A percentile compares a stretch with the other conserved stretches of the same genome.
Conservation (phyloP, 2,329 filamentous ascomycete species). For the Aspergillus nomiae region DNA sequence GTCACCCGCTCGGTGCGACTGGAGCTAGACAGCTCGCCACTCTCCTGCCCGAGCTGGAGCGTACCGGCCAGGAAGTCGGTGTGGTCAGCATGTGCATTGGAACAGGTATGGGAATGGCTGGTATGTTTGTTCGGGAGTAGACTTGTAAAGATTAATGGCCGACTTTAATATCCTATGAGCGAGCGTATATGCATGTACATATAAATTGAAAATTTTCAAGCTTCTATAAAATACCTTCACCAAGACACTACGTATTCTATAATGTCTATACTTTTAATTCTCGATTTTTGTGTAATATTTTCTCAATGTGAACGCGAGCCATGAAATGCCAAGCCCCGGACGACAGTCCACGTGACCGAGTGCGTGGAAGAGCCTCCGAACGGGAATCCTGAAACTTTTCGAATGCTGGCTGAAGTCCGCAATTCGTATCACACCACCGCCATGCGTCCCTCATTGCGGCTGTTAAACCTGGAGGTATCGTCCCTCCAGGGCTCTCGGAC, state of each 20-base stretch:
- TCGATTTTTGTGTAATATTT: not conserved
- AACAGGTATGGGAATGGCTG: slow-evolving; percentile 77
- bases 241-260: not conserved
- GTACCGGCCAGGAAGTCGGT: slow-evolving; percentile 71
- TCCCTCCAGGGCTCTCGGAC: slow-evolving; percentile 28
- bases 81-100: slow-evolving; percentile 91
- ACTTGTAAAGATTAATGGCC: slow-evolving; percentile 9
- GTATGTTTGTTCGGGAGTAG: slow-evolving; percentile 66
- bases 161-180: slow-evolving; percentile 20
- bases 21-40: slow-evolving; percentile 79
- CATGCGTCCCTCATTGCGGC: slow-evolving; percentile 42
- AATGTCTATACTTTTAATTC: not conserved
- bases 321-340: slow-evolving; percentile 9
- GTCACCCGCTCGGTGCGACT: slow-evolving; percentile 87
- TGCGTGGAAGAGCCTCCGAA: slow-evolving; percentile 8
- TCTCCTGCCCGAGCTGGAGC: slow-evolving; percentile 67
- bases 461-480: slow-evolving; percentile 39
- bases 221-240: not conserved
- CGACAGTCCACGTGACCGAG: slow-evolving; percentile 29
- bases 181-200: slow-evolving; percentile 21
- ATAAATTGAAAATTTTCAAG: not conserved
- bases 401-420: slow-evolving; percentile 5
- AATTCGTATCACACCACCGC: slow-evolving; percentile 22
- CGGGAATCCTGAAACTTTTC: slow-evolving; percentile 23
- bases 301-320: too few species aligned